Conservation (phyloP, 2,329 filamentous ascomycete species). For the Fusarium virguliforme region DNA sequence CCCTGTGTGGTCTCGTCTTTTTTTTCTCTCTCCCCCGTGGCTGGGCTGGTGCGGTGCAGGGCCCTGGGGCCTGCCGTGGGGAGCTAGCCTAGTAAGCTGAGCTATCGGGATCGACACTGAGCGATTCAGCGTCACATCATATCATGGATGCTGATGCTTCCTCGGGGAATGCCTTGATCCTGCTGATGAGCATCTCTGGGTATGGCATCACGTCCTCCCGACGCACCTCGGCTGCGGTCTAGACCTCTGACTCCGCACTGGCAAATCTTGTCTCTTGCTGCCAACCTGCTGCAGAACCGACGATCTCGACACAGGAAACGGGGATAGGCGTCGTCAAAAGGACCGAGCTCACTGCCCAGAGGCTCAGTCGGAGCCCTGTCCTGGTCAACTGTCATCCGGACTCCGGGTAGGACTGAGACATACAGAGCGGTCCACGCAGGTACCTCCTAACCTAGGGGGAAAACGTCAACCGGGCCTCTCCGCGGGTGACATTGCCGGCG, state of each 20-base stretch:
- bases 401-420: conserved; percentile 37
- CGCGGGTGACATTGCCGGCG: conserved; percentile 17
- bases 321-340: conserved; percentile 12
- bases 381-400: conserved; percentile 35
- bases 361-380: conserved; percentile 12
- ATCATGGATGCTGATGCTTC: conserved; percentile 27
- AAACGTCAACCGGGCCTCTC: not conserved
- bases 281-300: conserved; percentile 15
- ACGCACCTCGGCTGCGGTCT: conserved; percentile 10
- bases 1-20: conserved; percentile 10
- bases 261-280: not conserved
- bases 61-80: conserved; percentile 6
- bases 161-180: conserved; percentile 8
- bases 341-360: conserved; percentile 11
- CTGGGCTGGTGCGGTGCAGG: conserved; percentile 21
- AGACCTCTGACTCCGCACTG: conserved; percentile 11
- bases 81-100: conserved; percentile 23
- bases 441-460: conserved; percentile 21
- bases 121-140: conserved; percentile 27
- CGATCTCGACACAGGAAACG: conserved; percentile 14
- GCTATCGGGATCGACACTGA: conserved; percentile 33
- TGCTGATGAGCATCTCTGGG: not conserved
- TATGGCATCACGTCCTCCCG: conserved; percentile 4
- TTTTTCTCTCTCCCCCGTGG: not conserved
- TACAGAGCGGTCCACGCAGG: conserved; percentile 36